Evolutionary conservation across 805 yeast genomes (phyloP).

Genomic region (Candida railenensis): DNA sequence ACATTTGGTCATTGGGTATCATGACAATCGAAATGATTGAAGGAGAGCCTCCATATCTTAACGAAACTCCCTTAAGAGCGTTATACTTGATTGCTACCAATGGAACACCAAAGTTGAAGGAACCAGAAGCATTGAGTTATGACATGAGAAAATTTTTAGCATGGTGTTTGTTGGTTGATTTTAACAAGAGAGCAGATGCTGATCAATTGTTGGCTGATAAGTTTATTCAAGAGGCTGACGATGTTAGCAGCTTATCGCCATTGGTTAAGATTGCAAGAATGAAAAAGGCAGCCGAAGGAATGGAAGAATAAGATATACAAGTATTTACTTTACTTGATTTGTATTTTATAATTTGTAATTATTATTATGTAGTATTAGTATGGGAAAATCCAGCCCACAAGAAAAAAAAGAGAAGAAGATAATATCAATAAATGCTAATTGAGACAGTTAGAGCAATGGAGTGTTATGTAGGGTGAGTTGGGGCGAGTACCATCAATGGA

Average conservation of each 20-base stretch:
- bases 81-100: constrained; percentile 91
- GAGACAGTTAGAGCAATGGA: not conserved
- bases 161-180: constrained; percentile 79
- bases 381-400: not conserved
- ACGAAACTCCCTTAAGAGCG: constrained; percentile 94
- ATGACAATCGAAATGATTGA: constrained; percentile 99
- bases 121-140: constrained; percentile 75
- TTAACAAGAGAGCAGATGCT: constrained; percentile 78
- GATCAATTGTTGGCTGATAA: constrained; percentile 65
- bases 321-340: not conserved
- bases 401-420: too few relatives aligned
- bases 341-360: constrained; percentile 3
- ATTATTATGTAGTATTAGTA: constrained; percentile 1
- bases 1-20: constrained; percentile 96
- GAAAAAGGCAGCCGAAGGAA: constrained; percentile 48
- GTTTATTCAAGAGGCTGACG: constrained; percentile 63
- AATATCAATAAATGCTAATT: not conserved
- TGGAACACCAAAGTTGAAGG: constrained; percentile 92
- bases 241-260: constrained; percentile 63
- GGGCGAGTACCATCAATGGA: too few relatives aligned
- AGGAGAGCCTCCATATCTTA: constrained; percentile 97
- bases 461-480: too few relatives aligned
- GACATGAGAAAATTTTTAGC: constrained; percentile 68
- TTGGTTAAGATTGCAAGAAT: constrained; percentile 70
- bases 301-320: constrained; percentile 2